Evolutionary conservation across 1,139 yeast genomes (phyloP).

Genomic region (Candida sanyaensis): DNA sequence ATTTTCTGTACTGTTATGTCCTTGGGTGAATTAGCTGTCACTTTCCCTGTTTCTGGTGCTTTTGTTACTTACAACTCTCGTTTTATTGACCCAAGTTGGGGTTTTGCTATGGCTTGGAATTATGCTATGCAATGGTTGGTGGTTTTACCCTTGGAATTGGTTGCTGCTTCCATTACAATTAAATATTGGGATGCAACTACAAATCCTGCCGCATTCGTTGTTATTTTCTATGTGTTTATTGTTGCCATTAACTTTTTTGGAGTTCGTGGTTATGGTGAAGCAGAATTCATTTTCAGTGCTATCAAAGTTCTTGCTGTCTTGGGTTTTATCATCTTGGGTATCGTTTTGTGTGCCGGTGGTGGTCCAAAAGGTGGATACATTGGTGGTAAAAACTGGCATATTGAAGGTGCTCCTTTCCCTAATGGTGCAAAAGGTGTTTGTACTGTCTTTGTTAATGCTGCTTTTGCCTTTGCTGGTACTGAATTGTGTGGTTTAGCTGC

Average conservation of each 20-base stretch:
- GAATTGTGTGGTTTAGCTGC: conserved; percentile 50
- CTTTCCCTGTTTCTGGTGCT: conserved; percentile 76
- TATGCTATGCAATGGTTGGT: conserved; percentile 44
- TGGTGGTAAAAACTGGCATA: conserved; percentile 60
- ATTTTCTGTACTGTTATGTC: conserved; percentile 69
- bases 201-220: conserved; percentile 33
- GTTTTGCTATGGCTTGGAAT: conserved; percentile 63
- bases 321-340: conserved; percentile 70
- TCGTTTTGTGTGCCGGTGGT: conserved; percentile 70
- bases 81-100: conserved; percentile 72
- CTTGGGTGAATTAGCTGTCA: conserved; percentile 70
- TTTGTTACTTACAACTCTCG: conserved; percentile 64
- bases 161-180: conserved; percentile 40
- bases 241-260: conserved; percentile 34
- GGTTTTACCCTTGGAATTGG: conserved; percentile 39
- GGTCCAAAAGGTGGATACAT: conserved; percentile 49
- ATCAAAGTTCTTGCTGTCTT: conserved; percentile 33
- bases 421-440: conserved; percentile 61
- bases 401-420: conserved; percentile 64
- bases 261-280: conserved; percentile 40
- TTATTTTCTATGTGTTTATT: conserved; percentile 31
- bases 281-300: conserved; percentile 31
- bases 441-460: conserved; percentile 47
- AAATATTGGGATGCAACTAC: conserved; percentile 28
- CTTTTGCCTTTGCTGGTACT: conserved; percentile 50